Evolutionary conservation across 805 yeast genomes (phyloP), one percentile per base, ranked within the genome.

Genomic region (Tetrapisispora fleetii): DNA sequence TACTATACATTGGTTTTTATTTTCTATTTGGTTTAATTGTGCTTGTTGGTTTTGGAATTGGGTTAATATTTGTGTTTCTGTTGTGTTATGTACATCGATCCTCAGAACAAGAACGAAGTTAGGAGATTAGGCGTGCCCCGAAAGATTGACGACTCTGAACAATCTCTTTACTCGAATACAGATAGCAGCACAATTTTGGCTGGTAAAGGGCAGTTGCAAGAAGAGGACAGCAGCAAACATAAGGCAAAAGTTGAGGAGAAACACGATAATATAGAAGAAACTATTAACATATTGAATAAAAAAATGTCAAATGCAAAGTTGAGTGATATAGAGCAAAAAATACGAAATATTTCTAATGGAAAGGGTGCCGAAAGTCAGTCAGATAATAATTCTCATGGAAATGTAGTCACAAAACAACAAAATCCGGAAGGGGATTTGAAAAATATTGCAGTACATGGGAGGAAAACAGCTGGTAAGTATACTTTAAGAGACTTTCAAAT

Each of bases 401-500:
- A 11, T n/a, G 17, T 3, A 11, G 43, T 18, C 6, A n/a, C 19
- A 36, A 36, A 27, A 3, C 14, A 28, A 16, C 10, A 11, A n/a
- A 27, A 39, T 24, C 8, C 28, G 28, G 28, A 6, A 24, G 28
- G 8, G 8, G n/a, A 14, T 14, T 27, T 40, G 10, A 24, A 24
- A n/a, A 19, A 14, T 3, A 18, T 21, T 11, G 38, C 30, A 4
- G 36, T 48, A 14, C 37, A 43, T 17, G 52, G 54, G 2, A 47
- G 47, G 17, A 39, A 38, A 18, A 58, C 62, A 6, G 48, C 56
- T 37, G 96, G 95, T 11, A 88, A 87, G 62, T 89, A 89, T 64
- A 76, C 84, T n/a, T 67, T 89, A 18, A 66, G 73, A 22, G 96
- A 89, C 69, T 89, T 89, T 62, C 83, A 80, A 56, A 80, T 88